Evolutionary conservation across 148 eudicot genomes (phyloP), one percentile per base, ranked within the genome.

Genomic region (Camellia japonica): DNA sequence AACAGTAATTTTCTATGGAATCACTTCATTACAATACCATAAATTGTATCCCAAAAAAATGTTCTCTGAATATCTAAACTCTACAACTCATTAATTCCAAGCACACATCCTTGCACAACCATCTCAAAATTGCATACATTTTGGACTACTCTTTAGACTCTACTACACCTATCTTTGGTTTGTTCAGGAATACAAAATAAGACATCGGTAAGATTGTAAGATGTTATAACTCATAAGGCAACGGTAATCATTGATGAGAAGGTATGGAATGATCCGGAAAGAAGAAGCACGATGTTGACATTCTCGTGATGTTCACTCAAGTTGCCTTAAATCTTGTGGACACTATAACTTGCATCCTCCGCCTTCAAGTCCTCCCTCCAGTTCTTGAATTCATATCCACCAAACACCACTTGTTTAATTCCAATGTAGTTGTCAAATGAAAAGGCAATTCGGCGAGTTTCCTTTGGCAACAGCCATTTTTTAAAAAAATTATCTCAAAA

Each of bases 361-460:
- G 90, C 75, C 49, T 81, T 91, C 84, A 90, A 85, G 75, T 80
- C 80, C 66, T 89, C 92, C 87, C 87, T 91, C 98, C 97, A 95
- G 83, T 74, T 86, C 82, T 90, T 93, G 52, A 91, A 91, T 82
- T 93, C 92, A 38, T 93, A 80, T 86, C 96, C 97, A 47, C 98
- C 98, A 78, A 95, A 93, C 72, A 92, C 88, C 73, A 95, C 89
- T 90, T 95, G 92, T 86, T 93, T 95, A 58, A 93, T 95, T 71
- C 98, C 98, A 71, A 95, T 85, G 80, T 88, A 88, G 81, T 96
- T 93, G 91, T 78, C 42, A 44, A 81, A 49, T 30, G 60, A 46
- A 55, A 60, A 68, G 38, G 47, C 71, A 81, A 79, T 51, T 19
- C 13, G 23, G 47, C 13, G 30, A 61, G 68, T 30, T 30, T 30